Evolutionary conservation across 2,329 filamentous ascomycete genomes (phyloP), one percentile per base, ranked within the genome.

Genomic region (Dendryphion nanum): DNA sequence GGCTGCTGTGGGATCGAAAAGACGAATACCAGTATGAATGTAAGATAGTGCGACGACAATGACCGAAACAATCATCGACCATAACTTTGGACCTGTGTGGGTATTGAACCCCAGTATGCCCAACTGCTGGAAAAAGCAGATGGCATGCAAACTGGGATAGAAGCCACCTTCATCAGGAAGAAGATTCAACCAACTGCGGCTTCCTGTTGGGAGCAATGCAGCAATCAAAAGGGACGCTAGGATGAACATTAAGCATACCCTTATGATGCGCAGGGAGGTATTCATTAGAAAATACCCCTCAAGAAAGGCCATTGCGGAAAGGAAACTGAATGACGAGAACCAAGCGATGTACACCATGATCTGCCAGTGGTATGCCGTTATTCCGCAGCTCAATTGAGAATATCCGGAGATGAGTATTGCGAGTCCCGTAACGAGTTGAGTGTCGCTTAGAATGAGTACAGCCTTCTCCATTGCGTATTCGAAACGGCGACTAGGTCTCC

Each of bases 401-500:
- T 54, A 55, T 1, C 45, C 53, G 18, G 42, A 40, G 8, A 51
- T 21, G 3, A 58, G 41, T 13, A 58, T 50, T 0, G 48, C 51
- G 7, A 58, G 40, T 3, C 55, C 55, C 8, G 55, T 61, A 5
- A 54, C 48, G n/a, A 26, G 23, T 21, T 57, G 50, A 8, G 48
- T 37, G 23, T 61, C 55, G 33, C 54, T 52, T 15, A 64, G 42
- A 17, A 56, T 48, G 10, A 62, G 39, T 7, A 59, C 52, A 1
- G 58, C 59, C 26, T 52, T 56, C 31, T 58, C 51, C 35, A 56
- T 44, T 10, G 53, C 53, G 33, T 52, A 50, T 38, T 56, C 47
- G 24, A 58, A 51, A 8, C 53, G 48, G 18, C 41, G 39, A 30
- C 38, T 51, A 6, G 51, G 50, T 4, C n/a, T 51, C 51, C 50